Percentiles rank a stretch among this genome's conserved stretches.
phyloP scores from a whole-genome alignment of 768 basidiomycete species.

The Tricholoma matsutake region DNA sequence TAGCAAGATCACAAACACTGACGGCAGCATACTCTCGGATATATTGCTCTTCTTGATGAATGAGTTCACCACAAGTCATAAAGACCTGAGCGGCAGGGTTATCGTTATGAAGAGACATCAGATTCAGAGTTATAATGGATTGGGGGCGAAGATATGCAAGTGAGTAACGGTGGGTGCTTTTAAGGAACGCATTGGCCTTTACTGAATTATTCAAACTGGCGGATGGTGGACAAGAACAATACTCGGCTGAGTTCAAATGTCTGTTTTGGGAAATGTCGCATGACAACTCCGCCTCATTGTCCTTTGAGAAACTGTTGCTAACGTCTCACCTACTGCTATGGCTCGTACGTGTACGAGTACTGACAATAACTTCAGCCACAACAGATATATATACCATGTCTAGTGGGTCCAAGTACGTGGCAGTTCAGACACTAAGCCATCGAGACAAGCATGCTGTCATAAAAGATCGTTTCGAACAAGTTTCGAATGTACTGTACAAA shows the following conservation, averaged over 20 bases:
- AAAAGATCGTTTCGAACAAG: no score
- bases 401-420: no score
- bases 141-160: neutral
- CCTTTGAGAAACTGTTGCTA: neutral
- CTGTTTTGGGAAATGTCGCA: neutral
- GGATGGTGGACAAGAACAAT: neutral
- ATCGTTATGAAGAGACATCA: no score
- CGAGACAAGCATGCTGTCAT: no score
- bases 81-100: neutral
- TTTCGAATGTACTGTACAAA: no score
- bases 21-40: conserved; percentile 9
- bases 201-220: neutral
- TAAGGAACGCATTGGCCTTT: neutral
- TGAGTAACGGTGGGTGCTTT: neutral
- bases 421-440: no score
- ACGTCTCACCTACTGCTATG: no score
- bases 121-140: no score
- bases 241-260: neutral
- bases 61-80: conserved; percentile 7
- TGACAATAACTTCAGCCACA: no score
- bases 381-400: no score
- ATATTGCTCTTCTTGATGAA: conserved; percentile 8
- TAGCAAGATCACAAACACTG: neutral
- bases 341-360: no score
- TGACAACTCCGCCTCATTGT: neutral